Conservation (phyloP, 2,329 filamentous ascomycete genomes). For the Ascochyta rabiei region DNA sequence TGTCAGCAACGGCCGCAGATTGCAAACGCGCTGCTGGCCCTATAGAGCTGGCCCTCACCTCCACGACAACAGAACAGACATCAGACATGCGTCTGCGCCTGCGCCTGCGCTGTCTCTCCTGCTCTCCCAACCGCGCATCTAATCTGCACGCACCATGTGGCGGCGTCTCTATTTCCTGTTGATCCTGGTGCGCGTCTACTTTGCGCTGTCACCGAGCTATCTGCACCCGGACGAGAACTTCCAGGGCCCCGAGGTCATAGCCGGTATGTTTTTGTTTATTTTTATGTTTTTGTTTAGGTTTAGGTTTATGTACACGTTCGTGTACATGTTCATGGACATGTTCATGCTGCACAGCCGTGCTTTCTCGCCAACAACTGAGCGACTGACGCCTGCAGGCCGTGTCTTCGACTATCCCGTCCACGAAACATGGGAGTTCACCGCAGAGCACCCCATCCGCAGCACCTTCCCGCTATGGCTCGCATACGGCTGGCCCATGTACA, state of each 20-base stretch:
- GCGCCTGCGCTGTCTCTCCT: conserved; percentile 32
- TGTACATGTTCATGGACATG: too few species aligned
- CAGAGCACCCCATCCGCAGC: conserved; percentile 85
- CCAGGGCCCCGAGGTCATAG: conserved; percentile 95
- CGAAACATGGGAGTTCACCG: conserved; percentile 95
- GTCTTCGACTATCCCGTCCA: conserved; percentile 91
- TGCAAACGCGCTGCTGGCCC: conserved; percentile 31
- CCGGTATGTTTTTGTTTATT: conserved; percentile 66
- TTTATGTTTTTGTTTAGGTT: too few species aligned
- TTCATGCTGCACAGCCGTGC: too few species aligned
- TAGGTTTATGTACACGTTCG: too few species aligned
- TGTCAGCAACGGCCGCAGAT: conserved; percentile 8
- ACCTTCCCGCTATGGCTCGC: conserved; percentile 95
- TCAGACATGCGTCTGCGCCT: conserved; percentile 28
- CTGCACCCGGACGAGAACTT: conserved; percentile 99
- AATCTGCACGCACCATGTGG: conserved; percentile 70
- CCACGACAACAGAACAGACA: conserved; percentile 26
- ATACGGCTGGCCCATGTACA: conserved; percentile 91
- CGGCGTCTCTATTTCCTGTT: conserved; percentile 85
- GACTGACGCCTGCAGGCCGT: conserved; percentile 65
- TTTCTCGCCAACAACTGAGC: too few species aligned
- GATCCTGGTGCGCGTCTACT: conserved; percentile 86
- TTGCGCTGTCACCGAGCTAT: conserved; percentile 93
- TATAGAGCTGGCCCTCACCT: conserved; percentile 20
- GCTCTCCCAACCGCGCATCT: conserved; percentile 20